Base-by-base conservation (phyloP, 208 protist species). In the Acanthamoeba culbertsoni region DNA sequence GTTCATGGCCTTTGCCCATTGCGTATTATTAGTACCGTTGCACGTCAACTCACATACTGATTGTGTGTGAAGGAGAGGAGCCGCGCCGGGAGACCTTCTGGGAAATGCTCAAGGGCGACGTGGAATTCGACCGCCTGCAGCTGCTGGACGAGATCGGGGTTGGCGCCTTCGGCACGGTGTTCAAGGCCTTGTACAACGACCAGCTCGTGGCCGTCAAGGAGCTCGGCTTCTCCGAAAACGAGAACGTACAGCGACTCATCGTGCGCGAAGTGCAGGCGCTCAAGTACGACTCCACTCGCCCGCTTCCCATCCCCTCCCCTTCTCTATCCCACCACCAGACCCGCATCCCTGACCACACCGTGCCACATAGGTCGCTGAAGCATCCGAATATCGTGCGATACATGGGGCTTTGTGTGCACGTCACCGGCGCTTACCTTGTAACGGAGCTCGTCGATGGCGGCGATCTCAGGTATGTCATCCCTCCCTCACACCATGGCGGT, bases 321-420 rank as follows among this genome's bases (percentile, higher is more conserved):
- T n/a, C n/a, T n/a, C n/a, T n/a, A n/a, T n/a, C n/a, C n/a, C n/a
- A n/a, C n/a, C n/a, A n/a, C n/a, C n/a, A n/a, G n/a, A n/a, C n/a
- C n/a, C n/a, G n/a, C n/a, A n/a, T n/a, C n/a, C n/a, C n/a, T n/a
- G n/a, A n/a, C n/a, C n/a, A n/a, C n/a, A n/a, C n/a, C n/a, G n/a
- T n/a, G n/a, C n/a, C n/a, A 14, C 20, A 26, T 43, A 86, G 73
- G 45, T n/a, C 3, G 42, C 84, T 94, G 10, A 63, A 77, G 53
- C 94, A 95, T 59, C 94, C 93, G n/a, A 86, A 95, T 23, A 95
- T 95, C 12, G 55, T 95, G 33, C 93, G 90, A 59, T 95, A 94
- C 62, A 53, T 95, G n/a, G 94, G 94, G 31, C 91, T 95, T 57
- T 59, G 65, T 10, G 37, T 51, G 8, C 71, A 94, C 59, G 55